These are phyloP conservation scores for Waitea zeae DNA, from an alignment of 1,284 basidiomycete genomes.

Conservation along the genomic window DNA sequence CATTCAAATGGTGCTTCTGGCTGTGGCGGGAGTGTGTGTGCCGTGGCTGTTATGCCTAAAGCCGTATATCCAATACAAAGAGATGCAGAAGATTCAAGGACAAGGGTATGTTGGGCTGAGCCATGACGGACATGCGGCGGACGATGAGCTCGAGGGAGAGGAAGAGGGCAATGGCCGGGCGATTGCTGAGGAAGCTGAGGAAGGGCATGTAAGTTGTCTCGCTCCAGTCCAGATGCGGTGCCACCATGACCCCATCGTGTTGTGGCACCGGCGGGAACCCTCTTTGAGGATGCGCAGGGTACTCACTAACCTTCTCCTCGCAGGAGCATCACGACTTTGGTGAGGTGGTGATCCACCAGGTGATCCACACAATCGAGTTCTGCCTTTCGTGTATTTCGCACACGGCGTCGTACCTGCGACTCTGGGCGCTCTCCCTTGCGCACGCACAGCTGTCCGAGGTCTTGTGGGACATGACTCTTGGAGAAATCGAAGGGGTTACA, in stretches of 20 bases:
- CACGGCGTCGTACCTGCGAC: constrained; percentile 95
- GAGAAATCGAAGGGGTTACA: constrained; percentile 29
- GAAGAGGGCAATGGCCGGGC: constrained; percentile 74
- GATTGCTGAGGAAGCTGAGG: constrained; percentile 50
- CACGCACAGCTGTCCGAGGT: constrained; percentile 98
- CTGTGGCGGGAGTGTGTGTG: constrained; percentile 78
- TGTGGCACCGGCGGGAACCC: too few relatives aligned
- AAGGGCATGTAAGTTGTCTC: constrained; percentile 37
- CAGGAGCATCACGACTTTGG: constrained; percentile 78
- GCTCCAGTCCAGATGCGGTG: constrained; percentile 5
- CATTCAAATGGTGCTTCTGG: constrained; percentile 69
- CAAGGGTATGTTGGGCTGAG: constrained; percentile 61
- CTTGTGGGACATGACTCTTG: constrained; percentile 74
- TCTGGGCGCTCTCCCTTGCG: constrained; percentile 96
- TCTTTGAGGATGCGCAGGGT: too few relatives aligned
- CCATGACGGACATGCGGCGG: constrained; percentile 30
- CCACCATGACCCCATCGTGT: neutral
- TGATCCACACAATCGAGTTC: constrained; percentile 98
- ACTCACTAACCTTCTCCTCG: constrained; percentile 2
- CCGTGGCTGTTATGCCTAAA: constrained; percentile 91
- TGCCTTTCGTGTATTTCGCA: constrained; percentile 98
- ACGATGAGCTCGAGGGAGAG: constrained; percentile 59
- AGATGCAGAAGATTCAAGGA: constrained; percentile 70
- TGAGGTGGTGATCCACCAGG: constrained; percentile 91
- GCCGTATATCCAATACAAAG: constrained; percentile 89